A percentile compares a stretch with the other conserved stretches of the same genome.
Conservation (phyloP, 2,329 filamentous ascomycete species). For the Sclerotinia spermophila region DNA sequence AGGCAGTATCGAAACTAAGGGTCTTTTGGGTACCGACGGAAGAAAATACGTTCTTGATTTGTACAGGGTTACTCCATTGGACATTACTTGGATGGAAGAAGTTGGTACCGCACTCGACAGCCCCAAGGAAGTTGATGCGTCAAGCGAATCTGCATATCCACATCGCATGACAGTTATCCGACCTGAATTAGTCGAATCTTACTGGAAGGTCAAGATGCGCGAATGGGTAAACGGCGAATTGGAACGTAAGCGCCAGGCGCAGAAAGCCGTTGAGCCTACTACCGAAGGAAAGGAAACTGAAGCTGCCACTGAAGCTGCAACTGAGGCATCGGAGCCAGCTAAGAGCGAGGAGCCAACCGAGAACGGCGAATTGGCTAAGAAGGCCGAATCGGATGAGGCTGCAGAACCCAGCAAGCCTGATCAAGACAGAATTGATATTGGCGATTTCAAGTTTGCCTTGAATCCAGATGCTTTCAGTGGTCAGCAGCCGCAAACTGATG, state of each 20-base stretch:
- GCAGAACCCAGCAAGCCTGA: conserved; percentile 34
- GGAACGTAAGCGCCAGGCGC: conserved; percentile 53
- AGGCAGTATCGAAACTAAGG: conserved; percentile 96
- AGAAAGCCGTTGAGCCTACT: conserved; percentile 25
- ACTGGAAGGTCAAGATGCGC: conserved; percentile 80
- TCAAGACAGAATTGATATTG: conserved; percentile 73
- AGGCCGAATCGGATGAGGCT: not conserved
- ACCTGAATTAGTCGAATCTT: conserved; percentile 82
- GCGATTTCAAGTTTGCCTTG: conserved; percentile 79
- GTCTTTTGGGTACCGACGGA: conserved; percentile 92
- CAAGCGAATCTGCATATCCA: conserved; percentile 57
- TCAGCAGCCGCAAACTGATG: conserved; percentile 82
- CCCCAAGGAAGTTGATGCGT: conserved; percentile 36
- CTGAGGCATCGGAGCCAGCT: conserved; percentile 10
- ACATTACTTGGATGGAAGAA: conserved; percentile 87
- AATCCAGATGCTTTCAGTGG: conserved; percentile 97
- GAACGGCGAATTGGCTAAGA: not conserved
- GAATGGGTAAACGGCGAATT: conserved; percentile 83
- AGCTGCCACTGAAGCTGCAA: not conserved
- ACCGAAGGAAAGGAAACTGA: not conserved
- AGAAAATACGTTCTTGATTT: conserved; percentile 96
- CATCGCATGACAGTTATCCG: conserved; percentile 95
- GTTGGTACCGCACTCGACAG: conserved; percentile 47
- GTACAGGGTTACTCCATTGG: conserved; percentile 89
- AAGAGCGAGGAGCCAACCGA: not conserved